A percentile compares a stretch with the other conserved stretches of the same genome.
These are phyloP conservation scores for Dactylellina parvicollis DNA, from an alignment of 2,329 filamentous ascomycete genomes.

Conservation along the genomic window DNA sequence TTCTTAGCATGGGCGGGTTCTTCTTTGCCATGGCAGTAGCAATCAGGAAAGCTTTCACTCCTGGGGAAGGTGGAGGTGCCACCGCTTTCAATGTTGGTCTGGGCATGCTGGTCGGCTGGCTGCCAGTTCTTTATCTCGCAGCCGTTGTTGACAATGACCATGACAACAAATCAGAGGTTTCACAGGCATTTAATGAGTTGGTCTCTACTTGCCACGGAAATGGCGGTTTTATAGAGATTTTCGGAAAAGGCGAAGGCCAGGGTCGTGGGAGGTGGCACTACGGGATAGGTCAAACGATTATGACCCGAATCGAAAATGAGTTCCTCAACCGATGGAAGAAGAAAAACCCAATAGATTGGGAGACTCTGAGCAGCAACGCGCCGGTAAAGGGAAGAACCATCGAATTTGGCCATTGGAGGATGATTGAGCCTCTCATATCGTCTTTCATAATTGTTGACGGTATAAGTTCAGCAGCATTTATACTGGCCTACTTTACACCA, in stretches of 20 bases:
- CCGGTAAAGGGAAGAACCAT: constrained; percentile 20
- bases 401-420: constrained; percentile 62
- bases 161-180: constrained; percentile 62
- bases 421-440: constrained; percentile 62
- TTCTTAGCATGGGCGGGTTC: constrained; percentile 40
- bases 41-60: constrained; percentile 39
- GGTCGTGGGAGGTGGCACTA: constrained; percentile 62
- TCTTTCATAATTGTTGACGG: constrained; percentile 61
- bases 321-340: constrained; percentile 17
- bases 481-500: constrained; percentile 63
- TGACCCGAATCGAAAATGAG: constrained; percentile 58
- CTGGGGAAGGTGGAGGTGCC: constrained; percentile 15
- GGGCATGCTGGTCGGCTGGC: constrained; percentile 62
- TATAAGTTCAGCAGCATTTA: constrained; percentile 62
- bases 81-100: constrained; percentile 47
- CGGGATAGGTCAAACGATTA: constrained; percentile 63
- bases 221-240: constrained; percentile 57
- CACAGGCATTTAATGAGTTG: constrained; percentile 61
- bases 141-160: constrained; percentile 65
- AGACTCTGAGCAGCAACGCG: background rate
- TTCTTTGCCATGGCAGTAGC: constrained; percentile 51
- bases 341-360: constrained; percentile 14
- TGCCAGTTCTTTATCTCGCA: constrained; percentile 63
- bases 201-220: constrained; percentile 34
- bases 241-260: constrained; percentile 62